phyloP scores from a whole-genome alignment of 441 rosid genomes.

The Metrosideros polymorpha region DNA sequence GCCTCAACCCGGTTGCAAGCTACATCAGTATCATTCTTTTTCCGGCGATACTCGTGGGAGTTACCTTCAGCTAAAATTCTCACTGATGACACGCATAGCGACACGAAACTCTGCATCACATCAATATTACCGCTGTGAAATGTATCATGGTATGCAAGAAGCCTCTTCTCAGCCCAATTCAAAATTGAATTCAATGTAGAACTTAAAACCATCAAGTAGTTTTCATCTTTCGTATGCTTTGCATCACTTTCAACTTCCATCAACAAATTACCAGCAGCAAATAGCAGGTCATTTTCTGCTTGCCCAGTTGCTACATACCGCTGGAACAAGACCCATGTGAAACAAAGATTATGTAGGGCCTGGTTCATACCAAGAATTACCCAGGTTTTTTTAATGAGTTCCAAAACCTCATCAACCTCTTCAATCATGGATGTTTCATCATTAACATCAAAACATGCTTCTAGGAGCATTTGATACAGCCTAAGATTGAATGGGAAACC shows the following conservation, averaged over 20 bases:
- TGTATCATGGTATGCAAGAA: conserved; percentile 46
- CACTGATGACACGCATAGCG: conserved; percentile 41
- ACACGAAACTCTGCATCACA: conserved; percentile 45
- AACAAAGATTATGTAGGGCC: conserved; percentile 52
- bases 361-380: conserved; percentile 47
- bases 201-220: conserved; percentile 25
- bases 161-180: conserved; percentile 58
- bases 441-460: conserved; percentile 56
- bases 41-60: conserved; percentile 39
- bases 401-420: conserved; percentile 60
- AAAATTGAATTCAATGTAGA: conserved; percentile 34
- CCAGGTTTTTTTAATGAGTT: conserved; percentile 70
- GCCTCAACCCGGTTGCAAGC: conserved; percentile 43
- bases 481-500: conserved; percentile 54
- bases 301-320: conserved; percentile 49
- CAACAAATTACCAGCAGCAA: conserved; percentile 50
- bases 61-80: conserved; percentile 34
- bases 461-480: conserved; percentile 45
- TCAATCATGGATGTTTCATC: conserved; percentile 49
- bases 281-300: conserved; percentile 51
- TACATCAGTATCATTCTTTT: conserved; percentile 27
- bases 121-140: conserved; percentile 47
- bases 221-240: conserved; percentile 28
- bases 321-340: conserved; percentile 53
- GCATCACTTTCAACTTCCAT: conserved; percentile 44